phyloP scores from a whole-genome alignment of 352 stramenopile species.

The Phytophthora macrochlamydospora region DNA sequence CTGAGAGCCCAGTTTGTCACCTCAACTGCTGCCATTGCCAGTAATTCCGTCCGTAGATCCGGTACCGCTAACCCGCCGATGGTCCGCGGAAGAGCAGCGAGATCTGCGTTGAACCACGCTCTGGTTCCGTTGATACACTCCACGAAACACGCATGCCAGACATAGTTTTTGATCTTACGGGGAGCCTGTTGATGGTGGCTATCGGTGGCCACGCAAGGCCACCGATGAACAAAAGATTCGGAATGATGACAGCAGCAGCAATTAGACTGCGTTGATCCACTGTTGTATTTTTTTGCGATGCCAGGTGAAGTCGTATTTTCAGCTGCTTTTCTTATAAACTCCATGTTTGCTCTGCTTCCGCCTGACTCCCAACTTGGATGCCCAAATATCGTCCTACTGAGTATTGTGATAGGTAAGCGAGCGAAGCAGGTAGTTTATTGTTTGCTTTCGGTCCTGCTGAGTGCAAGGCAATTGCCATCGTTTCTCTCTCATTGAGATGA shows the following conservation, averaged over 20 bases:
- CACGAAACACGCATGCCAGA: not conserved
- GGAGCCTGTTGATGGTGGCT: not conserved
- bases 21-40: slow-evolving; percentile 2
- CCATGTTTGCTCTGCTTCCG: not conserved
- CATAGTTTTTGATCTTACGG: slow-evolving; percentile 2
- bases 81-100: not conserved
- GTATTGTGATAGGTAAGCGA: not conserved
- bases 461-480: slow-evolving; percentile 2
- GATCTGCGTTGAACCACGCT: slow-evolving; percentile 3
- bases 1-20: too few relatives aligned
- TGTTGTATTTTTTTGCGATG: slow-evolving; percentile 1
- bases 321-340: not conserved
- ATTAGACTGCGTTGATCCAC: slow-evolving; percentile 6
- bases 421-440: not conserved
- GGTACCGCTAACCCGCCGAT: not conserved
- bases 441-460: not conserved
- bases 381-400: slow-evolving; percentile 2
- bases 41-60: not conserved
- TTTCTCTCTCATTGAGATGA: not conserved
- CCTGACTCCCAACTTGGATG: not conserved
- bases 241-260: slow-evolving; percentile 1
- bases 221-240: slow-evolving; percentile 2
- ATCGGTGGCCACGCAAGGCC: slow-evolving; percentile 1
- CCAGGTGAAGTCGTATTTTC: not conserved
- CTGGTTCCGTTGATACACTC: not conserved